Percentiles rank a stretch among this genome's conserved stretches.
Conservation (phyloP, 1,284 basidiomycete genomes). For the Cutaneotrichosporon cutaneum region DNA sequence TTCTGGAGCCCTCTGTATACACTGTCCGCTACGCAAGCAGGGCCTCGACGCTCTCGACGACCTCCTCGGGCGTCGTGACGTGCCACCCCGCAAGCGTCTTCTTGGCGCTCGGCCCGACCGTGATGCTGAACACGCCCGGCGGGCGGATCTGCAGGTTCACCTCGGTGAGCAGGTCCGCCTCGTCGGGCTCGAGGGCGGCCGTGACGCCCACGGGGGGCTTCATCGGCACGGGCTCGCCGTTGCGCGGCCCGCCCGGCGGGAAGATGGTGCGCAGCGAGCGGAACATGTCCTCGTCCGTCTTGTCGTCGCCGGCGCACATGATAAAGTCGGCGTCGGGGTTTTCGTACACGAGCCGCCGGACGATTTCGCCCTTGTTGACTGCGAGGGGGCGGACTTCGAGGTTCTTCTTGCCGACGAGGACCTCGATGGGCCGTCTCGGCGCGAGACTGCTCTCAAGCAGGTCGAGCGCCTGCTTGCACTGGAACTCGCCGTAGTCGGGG, state of each 20-base stretch:
- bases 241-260: conserved; percentile 56
- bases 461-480: conserved; percentile 94
- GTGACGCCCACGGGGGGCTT: conserved; percentile 73
- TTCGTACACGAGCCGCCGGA: conserved; percentile 85
- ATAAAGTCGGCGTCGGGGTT: conserved; percentile 92
- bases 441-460: conserved; percentile 88
- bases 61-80: conserved; percentile 61
- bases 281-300: conserved; percentile 99
- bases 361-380: conserved; percentile 98
- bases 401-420: conserved; percentile 96
- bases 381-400: conserved; percentile 92
- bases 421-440: conserved; percentile 86
- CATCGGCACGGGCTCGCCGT: conserved; percentile 58
- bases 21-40: conserved; percentile 27
- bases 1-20: no score
- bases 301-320: conserved; percentile 97
- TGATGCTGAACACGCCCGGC: conserved; percentile 79
- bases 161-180: conserved; percentile 53
- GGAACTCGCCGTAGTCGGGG: conserved; percentile 94
- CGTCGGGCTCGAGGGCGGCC: conserved; percentile 50
- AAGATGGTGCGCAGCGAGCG: conserved; percentile 64
- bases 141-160: conserved; percentile 66
- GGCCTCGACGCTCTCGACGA: conserved; percentile 48
- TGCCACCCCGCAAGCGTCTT: conserved; percentile 86
- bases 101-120: conserved; percentile 81